These are phyloP conservation scores for Penicillium sp. DNA, from an alignment of 2,329 filamentous ascomycete genomes.

Conservation along the genomic window DNA sequence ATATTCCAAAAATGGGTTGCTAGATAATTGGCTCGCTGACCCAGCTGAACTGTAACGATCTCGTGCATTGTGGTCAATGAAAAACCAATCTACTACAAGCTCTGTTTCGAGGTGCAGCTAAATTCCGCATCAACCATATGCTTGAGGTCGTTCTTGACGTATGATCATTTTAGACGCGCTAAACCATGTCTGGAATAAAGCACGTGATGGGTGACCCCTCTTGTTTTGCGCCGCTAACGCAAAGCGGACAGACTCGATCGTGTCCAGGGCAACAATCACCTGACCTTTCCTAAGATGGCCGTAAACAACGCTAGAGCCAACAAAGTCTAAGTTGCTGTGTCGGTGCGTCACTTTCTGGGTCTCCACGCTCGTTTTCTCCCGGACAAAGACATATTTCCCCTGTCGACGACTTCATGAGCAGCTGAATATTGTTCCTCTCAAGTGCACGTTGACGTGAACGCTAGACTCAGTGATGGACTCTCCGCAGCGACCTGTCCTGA, in stretches of 20 bases:
- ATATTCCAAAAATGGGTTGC: slow-evolving; percentile 97
- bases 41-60: slow-evolving; percentile 88
- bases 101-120: slow-evolving; percentile 4
- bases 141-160: slow-evolving; percentile 2
- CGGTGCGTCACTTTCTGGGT: slow-evolving; percentile 26
- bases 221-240: not conserved
- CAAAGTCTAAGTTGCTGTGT: slow-evolving; percentile 10
- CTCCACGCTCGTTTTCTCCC: slow-evolving; percentile 19
- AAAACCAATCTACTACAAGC: not conserved
- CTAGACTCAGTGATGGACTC: slow-evolving; percentile 30
- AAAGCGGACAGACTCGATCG: slow-evolving; percentile 5
- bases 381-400: slow-evolving; percentile 2
- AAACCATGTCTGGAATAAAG: too few species aligned
- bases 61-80: slow-evolving; percentile 65
- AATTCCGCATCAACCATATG: not conserved
- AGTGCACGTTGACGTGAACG: slow-evolving; percentile 2
- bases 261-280: slow-evolving; percentile 31
- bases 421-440: slow-evolving; percentile 5
- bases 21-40: slow-evolving; percentile 85
- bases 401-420: slow-evolving; percentile 13
- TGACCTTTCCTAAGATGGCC: slow-evolving; percentile 20
- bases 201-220: slow-evolving; percentile 18
- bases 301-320: slow-evolving; percentile 20
- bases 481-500: slow-evolving; percentile 28
- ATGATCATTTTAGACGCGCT: not conserved